These are phyloP conservation scores for Claviceps arundinis DNA, from an alignment of 2,329 filamentous ascomycete genomes.

Conservation along the genomic window DNA sequence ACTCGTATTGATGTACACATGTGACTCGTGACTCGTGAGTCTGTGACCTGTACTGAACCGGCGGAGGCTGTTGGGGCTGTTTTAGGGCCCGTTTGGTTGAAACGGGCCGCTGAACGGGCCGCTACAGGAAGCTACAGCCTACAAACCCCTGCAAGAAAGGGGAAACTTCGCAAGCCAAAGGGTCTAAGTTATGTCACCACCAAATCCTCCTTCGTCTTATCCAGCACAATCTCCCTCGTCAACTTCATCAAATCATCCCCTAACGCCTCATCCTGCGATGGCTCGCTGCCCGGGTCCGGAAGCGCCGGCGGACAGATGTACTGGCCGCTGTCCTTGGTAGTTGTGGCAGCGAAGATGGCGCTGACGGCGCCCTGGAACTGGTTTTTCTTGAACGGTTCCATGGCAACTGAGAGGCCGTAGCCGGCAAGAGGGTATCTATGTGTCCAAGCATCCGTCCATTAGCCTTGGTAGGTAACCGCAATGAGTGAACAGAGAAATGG, in stretches of 20 bases:
- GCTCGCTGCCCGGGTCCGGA: neutral
- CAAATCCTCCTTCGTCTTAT: slow-evolving; percentile 1
- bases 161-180: too few relatives aligned
- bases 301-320: neutral
- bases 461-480: too few relatives aligned
- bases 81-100: too few relatives aligned
- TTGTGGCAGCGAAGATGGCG: slow-evolving; percentile 1
- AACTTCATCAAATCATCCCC: neutral
- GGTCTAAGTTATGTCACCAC: neutral
- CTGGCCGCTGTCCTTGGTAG: neutral
- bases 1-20: too few relatives aligned
- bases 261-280: neutral
- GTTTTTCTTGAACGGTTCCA: neutral
- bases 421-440: slow-evolving; percentile 1
- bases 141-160: too few relatives aligned
- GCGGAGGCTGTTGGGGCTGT: too few relatives aligned
- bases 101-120: too few relatives aligned
- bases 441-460: neutral
- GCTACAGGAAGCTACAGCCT: too few relatives aligned
- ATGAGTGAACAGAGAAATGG: too few relatives aligned
- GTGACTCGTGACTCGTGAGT: too few relatives aligned
- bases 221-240: neutral
- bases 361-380: slow-evolving; percentile 1
- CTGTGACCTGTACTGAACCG: too few relatives aligned
- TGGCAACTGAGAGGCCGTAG: neutral